Percentiles rank a stretch among this genome's conserved stretches.
Evolutionary conservation across 2,329 filamentous ascomycete genomes (phyloP).

Genomic region (Microcyclospora pomicola): DNA sequence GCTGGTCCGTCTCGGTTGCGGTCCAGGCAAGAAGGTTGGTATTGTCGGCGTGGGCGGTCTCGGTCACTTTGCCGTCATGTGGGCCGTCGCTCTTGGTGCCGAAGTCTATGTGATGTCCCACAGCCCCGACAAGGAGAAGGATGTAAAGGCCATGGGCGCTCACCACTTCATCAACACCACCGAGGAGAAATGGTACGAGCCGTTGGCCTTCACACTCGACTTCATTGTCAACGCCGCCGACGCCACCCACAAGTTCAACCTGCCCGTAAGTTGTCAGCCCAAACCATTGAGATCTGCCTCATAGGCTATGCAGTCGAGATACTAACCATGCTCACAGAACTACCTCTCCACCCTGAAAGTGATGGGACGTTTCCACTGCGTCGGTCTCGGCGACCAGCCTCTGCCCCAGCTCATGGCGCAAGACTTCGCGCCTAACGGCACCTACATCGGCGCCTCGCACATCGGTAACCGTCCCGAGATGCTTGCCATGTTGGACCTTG

Average conservation of each 20-base stretch:
- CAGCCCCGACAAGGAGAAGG: slow-evolving; percentile 44
- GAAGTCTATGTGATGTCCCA: slow-evolving; percentile 50
- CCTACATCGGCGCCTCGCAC: slow-evolving; percentile 37
- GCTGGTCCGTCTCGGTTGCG: slow-evolving; percentile 59
- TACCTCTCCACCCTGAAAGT: slow-evolving; percentile 73
- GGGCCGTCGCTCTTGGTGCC: slow-evolving; percentile 41
- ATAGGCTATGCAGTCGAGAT: no score
- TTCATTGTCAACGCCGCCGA: slow-evolving; percentile 65
- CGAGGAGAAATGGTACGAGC: slow-evolving; percentile 45
- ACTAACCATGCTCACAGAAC: slow-evolving; percentile 22
- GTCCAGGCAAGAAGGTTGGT: slow-evolving; percentile 65
- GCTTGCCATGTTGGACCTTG: slow-evolving; percentile 38
- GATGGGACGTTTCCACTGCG: slow-evolving; percentile 65
- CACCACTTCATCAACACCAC: slow-evolving; percentile 46
- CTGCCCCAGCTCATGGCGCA: slow-evolving; percentile 53
- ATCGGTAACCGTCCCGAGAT: slow-evolving; percentile 37
- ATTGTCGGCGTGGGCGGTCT: slow-evolving; percentile 52
- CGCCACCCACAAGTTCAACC: slow-evolving; percentile 53
- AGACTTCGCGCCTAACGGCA: slow-evolving; percentile 60
- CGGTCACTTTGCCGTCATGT: slow-evolving; percentile 37
- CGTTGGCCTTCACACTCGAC: slow-evolving; percentile 50
- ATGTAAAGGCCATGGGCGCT: slow-evolving; percentile 45
- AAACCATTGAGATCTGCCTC: slow-evolving; percentile 7
- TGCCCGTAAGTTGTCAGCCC: slow-evolving; percentile 23
- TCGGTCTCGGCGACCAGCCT: slow-evolving; percentile 65